Evolutionary conservation across 1,284 basidiomycete genomes (phyloP).

Genomic region (Melanopsichium pennsylvanicum): DNA sequence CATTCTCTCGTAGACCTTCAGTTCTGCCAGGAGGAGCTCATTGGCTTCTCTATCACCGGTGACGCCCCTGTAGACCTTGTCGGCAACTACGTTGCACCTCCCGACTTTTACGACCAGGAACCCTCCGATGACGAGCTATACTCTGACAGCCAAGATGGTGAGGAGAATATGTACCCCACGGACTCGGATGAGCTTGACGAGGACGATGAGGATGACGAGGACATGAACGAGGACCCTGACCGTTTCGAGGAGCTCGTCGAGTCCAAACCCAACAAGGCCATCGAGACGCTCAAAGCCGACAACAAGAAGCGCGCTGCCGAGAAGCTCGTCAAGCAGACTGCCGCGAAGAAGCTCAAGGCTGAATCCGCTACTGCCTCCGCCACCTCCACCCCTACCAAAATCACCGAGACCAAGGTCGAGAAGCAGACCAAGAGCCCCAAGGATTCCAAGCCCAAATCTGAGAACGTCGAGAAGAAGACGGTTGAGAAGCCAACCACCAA

Average conservation of each 20-base stretch:
- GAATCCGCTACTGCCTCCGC: constrained; percentile 64
- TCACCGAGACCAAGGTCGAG: constrained; percentile 67
- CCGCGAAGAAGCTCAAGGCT: constrained; percentile 74
- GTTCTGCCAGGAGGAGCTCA: constrained; percentile 74
- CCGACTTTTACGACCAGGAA: constrained; percentile 67
- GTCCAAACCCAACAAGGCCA: constrained; percentile 34
- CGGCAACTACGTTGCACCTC: constrained; percentile 82
- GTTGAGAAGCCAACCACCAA: constrained; percentile 32
- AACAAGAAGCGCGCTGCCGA: constrained; percentile 72
- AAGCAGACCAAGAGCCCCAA: constrained; percentile 51
- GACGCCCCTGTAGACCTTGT: constrained; percentile 86
- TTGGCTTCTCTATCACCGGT: constrained; percentile 78
- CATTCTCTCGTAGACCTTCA: constrained; percentile 72
- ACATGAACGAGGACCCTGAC: constrained; percentile 50
- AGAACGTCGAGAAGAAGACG: constrained; percentile 51
- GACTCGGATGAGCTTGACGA: constrained; percentile 61
- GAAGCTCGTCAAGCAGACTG: constrained; percentile 67
- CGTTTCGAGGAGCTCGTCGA: constrained; percentile 46
- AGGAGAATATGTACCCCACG: constrained; percentile 66
- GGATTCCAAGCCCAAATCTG: constrained; percentile 40
- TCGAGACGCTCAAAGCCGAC: constrained; percentile 59
- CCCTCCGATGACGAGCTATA: constrained; percentile 66
- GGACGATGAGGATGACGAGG: constrained; percentile 52
- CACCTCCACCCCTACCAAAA: constrained; percentile 60
- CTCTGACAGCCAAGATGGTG: constrained; percentile 68